A percentile compares a stretch with the other conserved stretches of the same genome.
phyloP scores from a whole-genome alignment of 768 basidiomycete species.

The Mrakia gelida region DNA sequence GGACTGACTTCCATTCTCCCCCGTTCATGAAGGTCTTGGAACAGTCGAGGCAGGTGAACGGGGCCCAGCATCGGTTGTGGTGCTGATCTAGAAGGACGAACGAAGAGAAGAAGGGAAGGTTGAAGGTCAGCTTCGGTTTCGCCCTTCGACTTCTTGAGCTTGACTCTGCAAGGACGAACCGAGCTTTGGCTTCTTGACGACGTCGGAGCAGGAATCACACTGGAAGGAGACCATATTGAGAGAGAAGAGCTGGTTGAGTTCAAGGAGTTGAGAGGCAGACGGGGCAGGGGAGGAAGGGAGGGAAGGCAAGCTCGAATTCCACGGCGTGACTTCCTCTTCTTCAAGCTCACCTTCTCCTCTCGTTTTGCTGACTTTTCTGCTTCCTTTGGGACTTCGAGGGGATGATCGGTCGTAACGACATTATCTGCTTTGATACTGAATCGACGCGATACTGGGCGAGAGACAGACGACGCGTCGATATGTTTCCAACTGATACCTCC shows the following conservation, averaged over 20 bases:
- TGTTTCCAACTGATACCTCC: too few species aligned
- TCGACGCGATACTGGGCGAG: too few species aligned
- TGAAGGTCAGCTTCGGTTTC: background rate
- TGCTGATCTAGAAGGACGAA: slow-evolving; percentile 24
- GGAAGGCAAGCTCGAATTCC: too few species aligned
- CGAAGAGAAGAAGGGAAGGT: background rate
- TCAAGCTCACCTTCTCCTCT: too few species aligned
- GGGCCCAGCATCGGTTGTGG: slow-evolving; percentile 19
- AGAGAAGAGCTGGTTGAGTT: background rate
- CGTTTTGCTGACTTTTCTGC: too few species aligned
- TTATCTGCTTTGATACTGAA: too few species aligned
- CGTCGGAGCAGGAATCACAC: slow-evolving; percentile 27
- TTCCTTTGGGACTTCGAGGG: too few species aligned
- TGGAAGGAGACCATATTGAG: slow-evolving; percentile 30
- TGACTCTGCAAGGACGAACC: background rate
- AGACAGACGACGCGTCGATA: too few species aligned
- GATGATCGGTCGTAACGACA: too few species aligned
- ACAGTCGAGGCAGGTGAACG: slow-evolving; percentile 34
- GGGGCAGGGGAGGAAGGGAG: background rate
- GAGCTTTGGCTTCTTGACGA: slow-evolving; percentile 33
- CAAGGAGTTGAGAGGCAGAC: background rate
- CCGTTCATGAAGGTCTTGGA: slow-evolving; percentile 28
- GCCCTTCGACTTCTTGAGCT: too few species aligned
- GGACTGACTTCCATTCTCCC: slow-evolving; percentile 23
- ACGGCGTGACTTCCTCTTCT: too few species aligned